These are phyloP conservation scores for Fusarium papillatum DNA, from an alignment of 2,329 filamentous ascomycete genomes.

Conservation along the genomic window DNA sequence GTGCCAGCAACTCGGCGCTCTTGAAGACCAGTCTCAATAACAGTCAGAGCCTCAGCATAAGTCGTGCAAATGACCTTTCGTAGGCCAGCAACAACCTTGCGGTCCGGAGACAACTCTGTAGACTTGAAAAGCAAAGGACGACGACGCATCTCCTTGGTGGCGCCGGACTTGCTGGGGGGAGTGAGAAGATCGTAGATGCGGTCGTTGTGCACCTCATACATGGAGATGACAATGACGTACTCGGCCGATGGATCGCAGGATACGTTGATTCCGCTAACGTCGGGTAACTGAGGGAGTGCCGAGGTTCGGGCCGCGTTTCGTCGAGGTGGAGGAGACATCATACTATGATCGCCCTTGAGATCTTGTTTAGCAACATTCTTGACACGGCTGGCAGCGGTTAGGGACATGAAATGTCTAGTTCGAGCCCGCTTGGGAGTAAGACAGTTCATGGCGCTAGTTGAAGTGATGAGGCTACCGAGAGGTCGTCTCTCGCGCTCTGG, in stretches of 20 bases:
- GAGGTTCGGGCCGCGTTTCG: constrained; percentile 77
- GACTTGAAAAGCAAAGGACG: constrained; percentile 91
- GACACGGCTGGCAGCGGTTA: constrained; percentile 59
- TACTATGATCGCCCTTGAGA: constrained; percentile 64
- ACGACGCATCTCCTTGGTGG: constrained; percentile 79
- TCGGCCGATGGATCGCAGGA: constrained; percentile 74
- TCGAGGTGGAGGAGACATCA: constrained; percentile 65
- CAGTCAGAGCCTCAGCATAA: constrained; percentile 87
- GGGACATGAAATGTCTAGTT: constrained; percentile 54
- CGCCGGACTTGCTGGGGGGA: constrained; percentile 68
- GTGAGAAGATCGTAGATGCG: constrained; percentile 95
- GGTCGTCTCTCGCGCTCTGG: constrained; percentile 30
- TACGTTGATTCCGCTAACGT: constrained; percentile 79
- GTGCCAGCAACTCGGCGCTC: constrained; percentile 92
- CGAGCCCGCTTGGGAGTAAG: constrained; percentile 49
- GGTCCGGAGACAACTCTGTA: constrained; percentile 87
- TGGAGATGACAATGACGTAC: constrained; percentile 91
- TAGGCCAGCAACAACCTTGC: constrained; percentile 94
- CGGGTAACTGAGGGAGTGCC: constrained; percentile 79
- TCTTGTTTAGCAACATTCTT: constrained; percentile 63
- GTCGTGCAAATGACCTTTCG: constrained; percentile 90
- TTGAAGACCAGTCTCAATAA: constrained; percentile 89
- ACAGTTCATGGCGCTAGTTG: constrained; percentile 46
- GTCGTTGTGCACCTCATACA: constrained; percentile 99
- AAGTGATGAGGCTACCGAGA: constrained; percentile 25